phyloP scores from a whole-genome alignment of 495 filamentous ascomycete species.

The Talaromyces thailandensis region DNA sequence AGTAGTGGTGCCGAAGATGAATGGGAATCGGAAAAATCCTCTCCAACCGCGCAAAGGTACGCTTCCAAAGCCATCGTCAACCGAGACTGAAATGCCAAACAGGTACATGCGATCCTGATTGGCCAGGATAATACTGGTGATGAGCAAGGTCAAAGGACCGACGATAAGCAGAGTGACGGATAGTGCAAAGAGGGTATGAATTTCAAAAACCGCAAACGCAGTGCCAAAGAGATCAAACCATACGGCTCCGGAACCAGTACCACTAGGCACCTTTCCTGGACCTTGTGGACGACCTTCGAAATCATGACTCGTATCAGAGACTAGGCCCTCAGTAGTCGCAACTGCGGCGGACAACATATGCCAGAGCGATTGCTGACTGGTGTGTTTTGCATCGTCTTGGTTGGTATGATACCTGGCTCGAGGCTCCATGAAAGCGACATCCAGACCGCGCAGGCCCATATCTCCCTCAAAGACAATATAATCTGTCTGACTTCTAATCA shows the following conservation, averaged over 20 bases:
- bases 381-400: constrained; percentile 76
- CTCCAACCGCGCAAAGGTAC: constrained; percentile 65
- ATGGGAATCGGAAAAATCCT: constrained; percentile 76
- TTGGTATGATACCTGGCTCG: constrained; percentile 85
- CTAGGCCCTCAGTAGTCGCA: constrained; percentile 58
- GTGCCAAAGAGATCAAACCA: constrained; percentile 94
- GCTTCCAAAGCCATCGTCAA: constrained; percentile 47
- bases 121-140: constrained; percentile 57
- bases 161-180: constrained; percentile 75
- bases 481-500: constrained; percentile 81
- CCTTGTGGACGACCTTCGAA: constrained; percentile 54
- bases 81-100: constrained; percentile 53
- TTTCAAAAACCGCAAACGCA: constrained; percentile 65
- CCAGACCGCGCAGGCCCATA: constrained; percentile 77
- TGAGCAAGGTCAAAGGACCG: constrained; percentile 60
- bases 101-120: constrained; percentile 73
- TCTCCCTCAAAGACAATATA: constrained; percentile 78
- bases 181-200: constrained; percentile 79
- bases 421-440: constrained; percentile 85
- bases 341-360: constrained; percentile 86
- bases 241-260: constrained; percentile 61
- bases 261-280: constrained; percentile 58
- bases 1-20: constrained; percentile 61
- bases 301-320: constrained; percentile 54
- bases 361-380: constrained; percentile 69